Evolutionary conservation across 371 early-diverging fungal genomes (phyloP).

Genomic region (Mucor indicus): DNA sequence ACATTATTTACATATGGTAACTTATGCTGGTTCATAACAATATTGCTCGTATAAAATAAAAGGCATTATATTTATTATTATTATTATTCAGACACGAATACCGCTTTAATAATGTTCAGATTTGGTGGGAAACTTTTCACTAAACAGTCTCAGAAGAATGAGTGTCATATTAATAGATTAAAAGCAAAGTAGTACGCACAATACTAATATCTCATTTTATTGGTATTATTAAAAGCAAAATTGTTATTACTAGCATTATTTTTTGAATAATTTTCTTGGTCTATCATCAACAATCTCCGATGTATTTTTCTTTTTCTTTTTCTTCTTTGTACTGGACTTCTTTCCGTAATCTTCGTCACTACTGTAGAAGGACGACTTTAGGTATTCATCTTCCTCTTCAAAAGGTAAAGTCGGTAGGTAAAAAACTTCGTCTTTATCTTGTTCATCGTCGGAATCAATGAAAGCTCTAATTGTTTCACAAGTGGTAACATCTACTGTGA

Average conservation of each 20-base stretch:
- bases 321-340: conserved; percentile 1
- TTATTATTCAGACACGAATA: no score
- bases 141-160: no score
- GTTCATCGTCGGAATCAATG: conserved; percentile 61
- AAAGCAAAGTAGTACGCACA: no score
- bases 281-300: conserved; percentile 5
- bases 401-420: conserved; percentile 28
- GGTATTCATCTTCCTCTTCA: conserved; percentile 4
- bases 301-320: conserved; percentile 9
- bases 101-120: no score
- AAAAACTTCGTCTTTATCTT: conserved; percentile 42
- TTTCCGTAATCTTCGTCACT: conserved; percentile 16
- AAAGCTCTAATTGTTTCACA: conserved; percentile 65
- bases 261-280: conserved; percentile 12
- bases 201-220: no score
- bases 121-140: no score
- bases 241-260: conserved; percentile 4
- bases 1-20: no score
- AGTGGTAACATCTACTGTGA: conserved; percentile 58
- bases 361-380: background rate
- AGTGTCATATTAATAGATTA: no score
- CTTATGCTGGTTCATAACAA: no score
- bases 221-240: no score
- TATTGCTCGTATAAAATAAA: no score
- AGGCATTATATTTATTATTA: no score